Conservation (phyloP, 106 monocot genomes). For the Hemerocallis citrina region DNA sequence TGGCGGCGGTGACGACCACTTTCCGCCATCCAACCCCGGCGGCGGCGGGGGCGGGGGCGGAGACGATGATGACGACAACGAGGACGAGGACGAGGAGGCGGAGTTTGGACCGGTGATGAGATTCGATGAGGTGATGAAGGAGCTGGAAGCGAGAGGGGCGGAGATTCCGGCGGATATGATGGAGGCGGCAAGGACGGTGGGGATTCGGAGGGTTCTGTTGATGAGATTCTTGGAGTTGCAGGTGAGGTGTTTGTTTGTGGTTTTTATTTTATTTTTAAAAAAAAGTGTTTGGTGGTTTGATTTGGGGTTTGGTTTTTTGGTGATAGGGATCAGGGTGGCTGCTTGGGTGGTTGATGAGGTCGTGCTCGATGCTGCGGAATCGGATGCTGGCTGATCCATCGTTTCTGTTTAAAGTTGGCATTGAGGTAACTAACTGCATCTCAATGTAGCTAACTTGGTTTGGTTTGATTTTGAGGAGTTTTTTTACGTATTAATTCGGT, state of each 20-base stretch:
- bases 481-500: neutral
- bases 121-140: constrained; percentile 59
- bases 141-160: constrained; percentile 33
- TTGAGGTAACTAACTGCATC: constrained; percentile 51
- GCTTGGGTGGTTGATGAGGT: constrained; percentile 37
- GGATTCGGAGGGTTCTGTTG: constrained; percentile 37
- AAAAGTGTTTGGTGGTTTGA: constrained; percentile 1
- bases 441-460: no score
- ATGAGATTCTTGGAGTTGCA: constrained; percentile 54
- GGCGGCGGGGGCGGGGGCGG: constrained; percentile 26
- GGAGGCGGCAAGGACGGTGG: constrained; percentile 41
- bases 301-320: neutral
- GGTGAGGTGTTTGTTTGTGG: constrained; percentile 18
- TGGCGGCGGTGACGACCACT: neutral
- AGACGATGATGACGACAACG: constrained; percentile 21
- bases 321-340: constrained; percentile 55
- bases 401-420: constrained; percentile 82
- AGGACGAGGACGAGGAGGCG: constrained; percentile 26
- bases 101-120: constrained; percentile 69
- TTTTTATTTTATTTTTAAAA: neutral
- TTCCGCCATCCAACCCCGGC: constrained; percentile 7
- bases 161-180: constrained; percentile 58
- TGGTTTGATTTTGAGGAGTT: neutral
- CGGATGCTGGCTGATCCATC: constrained; percentile 82
- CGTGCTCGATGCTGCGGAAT: constrained; percentile 50